Evolutionary conservation across 331 rosid genomes (phyloP).

Genomic region (Rhamnella rubrinervis): DNA sequence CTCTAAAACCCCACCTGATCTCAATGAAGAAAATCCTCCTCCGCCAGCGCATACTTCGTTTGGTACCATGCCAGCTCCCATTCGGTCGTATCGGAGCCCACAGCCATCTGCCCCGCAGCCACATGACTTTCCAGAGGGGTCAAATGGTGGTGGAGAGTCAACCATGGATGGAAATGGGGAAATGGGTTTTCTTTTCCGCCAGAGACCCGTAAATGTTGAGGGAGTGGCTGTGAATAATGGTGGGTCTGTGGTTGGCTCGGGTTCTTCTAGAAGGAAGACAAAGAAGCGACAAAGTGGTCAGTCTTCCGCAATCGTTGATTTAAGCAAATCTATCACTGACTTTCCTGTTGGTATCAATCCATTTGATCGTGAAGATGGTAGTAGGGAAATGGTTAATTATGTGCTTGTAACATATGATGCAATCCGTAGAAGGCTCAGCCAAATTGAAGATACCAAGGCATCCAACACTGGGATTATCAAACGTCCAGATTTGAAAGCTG

Average conservation of each 20-base stretch:
- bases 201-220: too few species aligned
- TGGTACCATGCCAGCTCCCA: slow-evolving; percentile 34
- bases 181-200: background rate
- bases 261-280: slow-evolving; percentile 32
- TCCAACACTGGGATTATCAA: slow-evolving; percentile 17
- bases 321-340: background rate
- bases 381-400: slow-evolving; percentile 32
- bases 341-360: slow-evolving; percentile 22
- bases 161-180: slow-evolving; percentile 22
- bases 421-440: slow-evolving; percentile 55
- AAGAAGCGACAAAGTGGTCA: slow-evolving; percentile 20
- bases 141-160: slow-evolving; percentile 5
- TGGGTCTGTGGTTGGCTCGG: background rate
- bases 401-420: slow-evolving; percentile 54
- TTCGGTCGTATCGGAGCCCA: slow-evolving; percentile 40
- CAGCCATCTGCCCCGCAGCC: background rate
- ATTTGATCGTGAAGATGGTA: slow-evolving; percentile 36
- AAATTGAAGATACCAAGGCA: slow-evolving; percentile 54
- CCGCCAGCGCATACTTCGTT: slow-evolving; percentile 14
- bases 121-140: slow-evolving; percentile 2
- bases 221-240: too few species aligned
- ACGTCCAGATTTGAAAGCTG: slow-evolving; percentile 60
- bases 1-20: slow-evolving; percentile 27
- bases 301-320: background rate
- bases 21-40: slow-evolving; percentile 12